These are phyloP conservation scores for Crassisporium funariophilum DNA, from an alignment of 768 basidiomycete genomes.

Conservation along the genomic window DNA sequence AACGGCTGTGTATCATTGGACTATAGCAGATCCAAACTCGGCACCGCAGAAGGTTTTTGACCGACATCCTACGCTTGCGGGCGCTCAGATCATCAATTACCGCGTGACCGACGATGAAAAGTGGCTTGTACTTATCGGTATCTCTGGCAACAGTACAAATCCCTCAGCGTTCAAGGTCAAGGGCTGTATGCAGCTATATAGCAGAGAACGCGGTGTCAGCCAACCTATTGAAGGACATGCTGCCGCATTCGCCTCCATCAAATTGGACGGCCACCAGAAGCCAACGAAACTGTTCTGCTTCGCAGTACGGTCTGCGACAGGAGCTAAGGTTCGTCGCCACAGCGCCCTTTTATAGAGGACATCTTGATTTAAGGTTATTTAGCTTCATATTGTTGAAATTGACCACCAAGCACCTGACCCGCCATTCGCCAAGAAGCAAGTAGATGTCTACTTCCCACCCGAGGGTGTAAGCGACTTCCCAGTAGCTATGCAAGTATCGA, in stretches of 20 bases:
- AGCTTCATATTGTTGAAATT: constrained; percentile 99
- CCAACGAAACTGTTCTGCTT: constrained; percentile 93
- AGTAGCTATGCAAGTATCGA: constrained; percentile 98
- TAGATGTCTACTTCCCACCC: constrained; percentile 98
- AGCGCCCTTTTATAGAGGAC: background rate
- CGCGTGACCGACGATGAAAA: constrained; percentile 91
- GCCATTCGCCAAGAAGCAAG: constrained; percentile 94
- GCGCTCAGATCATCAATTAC: constrained; percentile 98
- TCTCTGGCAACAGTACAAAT: constrained; percentile 88
- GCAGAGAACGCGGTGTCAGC: constrained; percentile 87
- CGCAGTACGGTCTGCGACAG: constrained; percentile 93
- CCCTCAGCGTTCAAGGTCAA: constrained; percentile 98
- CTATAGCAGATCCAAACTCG: constrained; percentile 71
- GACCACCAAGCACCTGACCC: constrained; percentile 93
- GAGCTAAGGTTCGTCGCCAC: constrained; percentile 78
- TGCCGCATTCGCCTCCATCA: constrained; percentile 91
- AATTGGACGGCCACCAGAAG: constrained; percentile 84
- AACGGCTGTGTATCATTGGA: constrained; percentile 91
- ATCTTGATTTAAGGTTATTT: constrained; percentile 12
- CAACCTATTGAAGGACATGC: constrained; percentile 99
- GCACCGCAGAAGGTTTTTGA: constrained; percentile 94
- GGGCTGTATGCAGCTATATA: constrained; percentile 97
- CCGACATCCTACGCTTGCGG: constrained; percentile 90
- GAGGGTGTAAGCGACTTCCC: constrained; percentile 99
- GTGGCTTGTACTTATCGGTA: constrained; percentile 96